Percentiles rank a stretch among this genome's conserved stretches.
These are phyloP conservation scores for Aspergillus sp. DNA, from an alignment of 2,329 filamentous ascomycete species.

Conservation along the genomic window DNA sequence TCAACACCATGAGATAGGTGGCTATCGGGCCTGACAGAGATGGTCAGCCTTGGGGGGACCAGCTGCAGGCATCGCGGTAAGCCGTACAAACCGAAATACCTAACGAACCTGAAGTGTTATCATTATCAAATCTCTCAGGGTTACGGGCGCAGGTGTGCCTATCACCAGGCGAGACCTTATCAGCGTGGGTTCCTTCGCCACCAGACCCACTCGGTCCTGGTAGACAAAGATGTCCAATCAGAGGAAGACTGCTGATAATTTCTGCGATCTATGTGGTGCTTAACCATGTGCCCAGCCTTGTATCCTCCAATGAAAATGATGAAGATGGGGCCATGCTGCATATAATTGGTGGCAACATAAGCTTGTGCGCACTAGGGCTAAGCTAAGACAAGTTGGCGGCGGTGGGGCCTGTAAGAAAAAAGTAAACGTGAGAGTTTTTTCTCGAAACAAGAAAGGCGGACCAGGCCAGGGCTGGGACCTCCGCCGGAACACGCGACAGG, in stretches of 20 bases:
- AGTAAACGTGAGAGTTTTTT: not conserved
- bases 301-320: not conserved
- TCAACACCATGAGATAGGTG: not conserved
- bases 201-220: constrained; percentile 8
- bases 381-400: not conserved
- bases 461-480: not conserved
- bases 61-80: not conserved
- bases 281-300: not conserved
- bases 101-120: constrained; percentile 6
- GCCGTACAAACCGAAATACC: constrained; percentile 3
- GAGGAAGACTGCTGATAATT: not conserved
- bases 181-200: constrained; percentile 7
- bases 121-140: constrained; percentile 10
- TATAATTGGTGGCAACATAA: constrained; percentile 7
- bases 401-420: not conserved
- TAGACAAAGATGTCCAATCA: constrained; percentile 8
- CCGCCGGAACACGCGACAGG: constrained; percentile 13
- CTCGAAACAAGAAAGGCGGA: constrained; percentile 14
- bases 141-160: constrained; percentile 8
- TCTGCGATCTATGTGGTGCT: constrained; percentile 10
- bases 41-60: not conserved
- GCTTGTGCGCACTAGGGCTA: constrained; percentile 10
- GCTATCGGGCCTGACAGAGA: not conserved
- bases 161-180: constrained; percentile 16
- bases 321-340: not conserved